Conservation (phyloP, 176 grass and related monocot species). For the Otatea glauca region DNA sequence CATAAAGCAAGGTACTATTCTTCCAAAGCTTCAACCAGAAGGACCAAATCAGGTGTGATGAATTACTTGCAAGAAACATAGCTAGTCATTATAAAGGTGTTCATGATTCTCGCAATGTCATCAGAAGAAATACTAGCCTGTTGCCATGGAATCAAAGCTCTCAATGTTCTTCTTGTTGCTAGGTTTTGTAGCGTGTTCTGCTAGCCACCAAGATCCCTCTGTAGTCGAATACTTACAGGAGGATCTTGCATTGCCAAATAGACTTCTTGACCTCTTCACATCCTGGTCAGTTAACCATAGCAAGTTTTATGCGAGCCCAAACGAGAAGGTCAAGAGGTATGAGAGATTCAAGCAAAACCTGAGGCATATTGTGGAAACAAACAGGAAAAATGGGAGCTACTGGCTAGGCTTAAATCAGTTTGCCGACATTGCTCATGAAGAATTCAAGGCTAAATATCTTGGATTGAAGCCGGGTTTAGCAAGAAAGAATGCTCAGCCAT, state of each 20-base stretch:
- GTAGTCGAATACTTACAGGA: conserved; percentile 61
- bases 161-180: conserved; percentile 45
- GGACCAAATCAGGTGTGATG: conserved; percentile 43
- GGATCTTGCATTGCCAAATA: conserved; percentile 45
- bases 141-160: conserved; percentile 57
- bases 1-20: conserved; percentile 56
- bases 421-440: conserved; percentile 69
- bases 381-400: conserved; percentile 69
- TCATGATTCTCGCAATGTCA: conserved; percentile 24
- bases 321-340: conserved; percentile 68
- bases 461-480: conserved; percentile 41
- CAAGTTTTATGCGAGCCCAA: conserved; percentile 54
- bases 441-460: conserved; percentile 71
- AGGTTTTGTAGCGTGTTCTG: conserved; percentile 36
- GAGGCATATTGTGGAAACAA: conserved; percentile 72
- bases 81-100: conserved; percentile 45
- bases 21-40: conserved; percentile 59
- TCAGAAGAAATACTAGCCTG: conserved; percentile 20
- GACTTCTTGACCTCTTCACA: conserved; percentile 46
- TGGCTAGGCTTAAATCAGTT: conserved; percentile 78
- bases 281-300: conserved; percentile 60
- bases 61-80: conserved; percentile 77
- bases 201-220: conserved; percentile 48
- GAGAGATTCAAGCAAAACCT: conserved; percentile 70
- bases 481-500: conserved; percentile 8